Conservation (phyloP, 495 filamentous ascomycete genomes). For the Penicillium nucicola region DNA sequence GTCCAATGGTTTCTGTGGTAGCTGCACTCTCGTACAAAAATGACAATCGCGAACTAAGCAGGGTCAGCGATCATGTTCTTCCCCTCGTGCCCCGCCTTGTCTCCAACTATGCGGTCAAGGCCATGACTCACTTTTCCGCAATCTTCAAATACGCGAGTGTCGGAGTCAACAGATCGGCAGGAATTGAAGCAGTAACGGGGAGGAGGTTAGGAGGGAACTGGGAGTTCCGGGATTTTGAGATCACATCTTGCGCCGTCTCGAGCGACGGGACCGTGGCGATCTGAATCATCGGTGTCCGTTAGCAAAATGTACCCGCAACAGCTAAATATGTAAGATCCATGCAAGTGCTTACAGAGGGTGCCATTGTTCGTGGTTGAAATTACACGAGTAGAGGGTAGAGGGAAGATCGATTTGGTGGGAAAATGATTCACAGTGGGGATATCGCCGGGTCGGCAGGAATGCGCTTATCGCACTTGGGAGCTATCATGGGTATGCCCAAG, state of each 20-base stretch:
- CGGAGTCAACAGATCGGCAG: slow-evolving; percentile 89
- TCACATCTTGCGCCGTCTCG: slow-evolving; percentile 46
- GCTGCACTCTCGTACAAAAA: slow-evolving; percentile 95
- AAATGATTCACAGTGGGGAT: slow-evolving; percentile 23
- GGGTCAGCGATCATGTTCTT: slow-evolving; percentile 13
- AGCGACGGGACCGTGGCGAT: slow-evolving; percentile 39
- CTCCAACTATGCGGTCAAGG: slow-evolving; percentile 1
- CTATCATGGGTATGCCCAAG: no score
- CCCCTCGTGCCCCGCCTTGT: slow-evolving; percentile 1
- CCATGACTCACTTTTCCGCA: slow-evolving; percentile 59
- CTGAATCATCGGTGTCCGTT: slow-evolving; percentile 28
- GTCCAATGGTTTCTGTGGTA: slow-evolving; percentile 82
- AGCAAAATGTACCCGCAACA: neutral
- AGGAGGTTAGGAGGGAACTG: slow-evolving; percentile 74
- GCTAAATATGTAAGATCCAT: neutral
- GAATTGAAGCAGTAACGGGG: slow-evolving; percentile 79
- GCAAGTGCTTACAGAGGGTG: slow-evolving; percentile 30
- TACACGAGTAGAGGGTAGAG: neutral
- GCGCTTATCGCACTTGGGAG: neutral
- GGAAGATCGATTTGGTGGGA: slow-evolving; percentile 25
- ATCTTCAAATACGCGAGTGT: slow-evolving; percentile 90
- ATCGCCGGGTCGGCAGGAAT: slow-evolving; percentile 1
- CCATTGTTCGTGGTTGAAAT: slow-evolving; percentile 23
- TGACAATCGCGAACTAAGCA: slow-evolving; percentile 42
- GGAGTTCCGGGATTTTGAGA: slow-evolving; percentile 46